Evolutionary conservation across 331 rosid genomes (phyloP).

Genomic region (Ulmus americana): DNA sequence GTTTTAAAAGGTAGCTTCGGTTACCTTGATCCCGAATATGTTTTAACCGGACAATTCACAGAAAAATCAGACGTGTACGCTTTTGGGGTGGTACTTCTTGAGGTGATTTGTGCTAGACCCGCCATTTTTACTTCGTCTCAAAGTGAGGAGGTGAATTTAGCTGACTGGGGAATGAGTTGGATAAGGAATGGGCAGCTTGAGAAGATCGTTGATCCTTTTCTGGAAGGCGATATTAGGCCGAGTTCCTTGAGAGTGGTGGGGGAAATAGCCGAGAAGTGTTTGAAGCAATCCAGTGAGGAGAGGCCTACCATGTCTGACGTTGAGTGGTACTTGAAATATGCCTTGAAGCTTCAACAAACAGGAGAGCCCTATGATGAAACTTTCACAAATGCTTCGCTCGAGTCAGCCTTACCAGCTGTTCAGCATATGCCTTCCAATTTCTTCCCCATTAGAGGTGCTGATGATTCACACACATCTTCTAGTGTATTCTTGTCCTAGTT

Average conservation of each 20-base stretch:
- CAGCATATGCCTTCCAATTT: not conserved
- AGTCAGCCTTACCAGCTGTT: not conserved
- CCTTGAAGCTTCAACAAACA: slow-evolving; percentile 2
- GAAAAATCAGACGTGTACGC: slow-evolving; percentile 13
- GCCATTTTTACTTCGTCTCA: slow-evolving; percentile 1
- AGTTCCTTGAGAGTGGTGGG: not conserved
- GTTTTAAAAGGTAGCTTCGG: slow-evolving; percentile 21
- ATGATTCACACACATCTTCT: not conserved
- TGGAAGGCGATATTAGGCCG: not conserved
- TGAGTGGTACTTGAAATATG: not conserved
- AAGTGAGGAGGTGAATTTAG: slow-evolving; percentile 1
- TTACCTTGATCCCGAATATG: slow-evolving; percentile 1
- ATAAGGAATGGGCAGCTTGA: not conserved
- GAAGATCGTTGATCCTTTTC: slow-evolving; percentile 2
- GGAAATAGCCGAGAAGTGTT: not conserved
- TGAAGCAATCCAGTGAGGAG: not conserved
- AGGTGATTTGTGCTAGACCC: slow-evolving; percentile 11
- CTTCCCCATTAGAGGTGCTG: not conserved
- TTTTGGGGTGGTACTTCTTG: slow-evolving; percentile 16
- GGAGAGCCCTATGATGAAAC: not conserved
- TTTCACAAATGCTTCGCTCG: slow-evolving; percentile 4
- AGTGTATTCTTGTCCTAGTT: not conserved
- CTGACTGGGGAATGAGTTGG: slow-evolving; percentile 5
- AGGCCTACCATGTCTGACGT: slow-evolving; percentile 6
- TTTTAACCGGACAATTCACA: not conserved